phyloP scores from a whole-genome alignment of 805 yeast genomes.

The Candida morakotiae region DNA sequence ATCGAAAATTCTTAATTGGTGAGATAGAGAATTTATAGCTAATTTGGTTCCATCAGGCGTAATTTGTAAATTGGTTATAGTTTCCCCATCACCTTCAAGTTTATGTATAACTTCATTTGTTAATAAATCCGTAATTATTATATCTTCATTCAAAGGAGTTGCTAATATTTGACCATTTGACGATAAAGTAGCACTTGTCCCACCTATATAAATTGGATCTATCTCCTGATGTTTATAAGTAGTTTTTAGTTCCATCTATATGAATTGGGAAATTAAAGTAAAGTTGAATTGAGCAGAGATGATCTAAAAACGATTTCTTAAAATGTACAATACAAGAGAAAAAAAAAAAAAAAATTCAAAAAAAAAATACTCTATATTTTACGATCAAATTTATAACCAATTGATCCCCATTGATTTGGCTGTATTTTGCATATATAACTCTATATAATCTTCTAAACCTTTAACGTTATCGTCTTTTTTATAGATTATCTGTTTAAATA shows the following conservation, averaged over 20 bases:
- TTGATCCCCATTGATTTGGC: constrained; percentile 43
- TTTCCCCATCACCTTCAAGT: constrained; percentile 82
- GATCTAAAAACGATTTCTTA: no score
- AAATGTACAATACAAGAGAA: neutral
- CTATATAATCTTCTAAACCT: constrained; percentile 46
- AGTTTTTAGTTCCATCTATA: constrained; percentile 33
- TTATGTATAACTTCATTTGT: constrained; percentile 55
- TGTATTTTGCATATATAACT: constrained; percentile 37
- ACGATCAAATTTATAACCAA: no score
- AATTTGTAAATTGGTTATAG: constrained; percentile 67
- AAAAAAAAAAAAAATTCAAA: neutral
- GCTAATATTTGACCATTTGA: constrained; percentile 69
- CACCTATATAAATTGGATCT: constrained; percentile 85
- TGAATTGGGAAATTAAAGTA: no score
- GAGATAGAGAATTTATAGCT: constrained; percentile 78
- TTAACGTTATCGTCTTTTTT: constrained; percentile 25
- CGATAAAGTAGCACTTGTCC: constrained; percentile 68
- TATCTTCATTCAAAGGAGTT: constrained; percentile 75
- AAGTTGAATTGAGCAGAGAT: constrained; percentile 2
- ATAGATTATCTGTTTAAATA: constrained; percentile 29
- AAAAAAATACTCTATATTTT: no score
- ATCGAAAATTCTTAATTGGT: constrained; percentile 67
- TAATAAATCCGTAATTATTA: constrained; percentile 60
- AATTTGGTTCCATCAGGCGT: constrained; percentile 72
- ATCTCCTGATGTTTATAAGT: constrained; percentile 47